Evolutionary conservation across 2,329 filamentous ascomycete genomes (phyloP).

Genomic region (Fusarium sp.): DNA sequence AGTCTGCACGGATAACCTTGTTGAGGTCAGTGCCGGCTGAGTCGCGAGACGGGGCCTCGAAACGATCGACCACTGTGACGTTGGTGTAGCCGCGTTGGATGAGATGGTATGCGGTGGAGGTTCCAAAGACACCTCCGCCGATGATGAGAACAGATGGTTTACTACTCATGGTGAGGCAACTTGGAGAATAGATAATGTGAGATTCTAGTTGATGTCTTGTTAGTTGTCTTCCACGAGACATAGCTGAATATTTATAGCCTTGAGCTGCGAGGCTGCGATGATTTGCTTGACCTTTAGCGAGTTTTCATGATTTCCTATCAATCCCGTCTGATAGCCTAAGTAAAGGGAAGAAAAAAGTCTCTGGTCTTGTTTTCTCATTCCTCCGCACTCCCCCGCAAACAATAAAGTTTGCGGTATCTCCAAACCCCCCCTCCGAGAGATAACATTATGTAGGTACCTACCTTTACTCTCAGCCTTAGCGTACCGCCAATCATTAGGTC

Average conservation of each 20-base stretch:
- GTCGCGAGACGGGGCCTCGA: conserved; percentile 53
- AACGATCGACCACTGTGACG: conserved; percentile 59
- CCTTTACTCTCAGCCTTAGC: neutral
- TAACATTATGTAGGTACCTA: neutral
- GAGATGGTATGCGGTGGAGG: conserved; percentile 61
- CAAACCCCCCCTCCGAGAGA: neutral
- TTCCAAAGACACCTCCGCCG: conserved; percentile 61
- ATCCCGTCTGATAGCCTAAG: neutral
- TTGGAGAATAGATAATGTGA: neutral
- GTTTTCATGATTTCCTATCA: neutral
- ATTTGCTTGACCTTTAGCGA: neutral
- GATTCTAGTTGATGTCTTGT: neutral
- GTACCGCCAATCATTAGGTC: neutral
- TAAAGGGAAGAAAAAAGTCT: neutral
- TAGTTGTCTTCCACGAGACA: neutral
- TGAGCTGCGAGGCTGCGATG: neutral
- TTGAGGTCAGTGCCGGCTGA: conserved; percentile 70
- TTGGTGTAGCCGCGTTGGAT: conserved; percentile 54
- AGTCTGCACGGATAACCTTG: conserved; percentile 70
- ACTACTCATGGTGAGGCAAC: conserved; percentile 38
- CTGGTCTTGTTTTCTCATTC: conserved; percentile 8
- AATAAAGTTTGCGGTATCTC: neutral
- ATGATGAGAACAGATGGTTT: conserved; percentile 50
- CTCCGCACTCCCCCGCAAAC: conserved; percentile 4
- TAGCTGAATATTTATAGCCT: neutral